Evolutionary conservation across 306 rosid genomes (phyloP).

Genomic region (Prunus padus): DNA sequence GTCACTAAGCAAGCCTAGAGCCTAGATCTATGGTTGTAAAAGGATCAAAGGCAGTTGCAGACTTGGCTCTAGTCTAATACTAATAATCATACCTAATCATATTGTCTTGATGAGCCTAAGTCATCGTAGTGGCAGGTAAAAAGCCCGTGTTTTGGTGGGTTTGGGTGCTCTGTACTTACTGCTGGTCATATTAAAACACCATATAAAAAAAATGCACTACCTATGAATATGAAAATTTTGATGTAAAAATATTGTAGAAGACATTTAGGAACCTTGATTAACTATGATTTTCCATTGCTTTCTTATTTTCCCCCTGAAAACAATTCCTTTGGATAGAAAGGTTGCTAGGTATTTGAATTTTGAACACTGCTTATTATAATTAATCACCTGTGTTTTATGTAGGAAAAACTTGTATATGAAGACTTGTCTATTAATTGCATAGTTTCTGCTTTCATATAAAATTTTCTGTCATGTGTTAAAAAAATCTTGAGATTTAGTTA

Average conservation of each 20-base stretch:
- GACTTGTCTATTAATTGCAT: background rate
- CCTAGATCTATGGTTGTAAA: too few species aligned
- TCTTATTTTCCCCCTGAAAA: background rate
- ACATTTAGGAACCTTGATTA: background rate
- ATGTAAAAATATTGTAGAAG: background rate
- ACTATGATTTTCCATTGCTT: too few species aligned
- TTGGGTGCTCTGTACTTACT: background rate
- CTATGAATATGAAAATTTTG: background rate
- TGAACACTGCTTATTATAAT: background rate
- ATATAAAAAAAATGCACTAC: background rate
- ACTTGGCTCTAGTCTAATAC: too few species aligned
- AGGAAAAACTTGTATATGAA: background rate
- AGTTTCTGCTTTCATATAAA: background rate
- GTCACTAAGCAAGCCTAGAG: background rate
- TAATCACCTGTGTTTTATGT: background rate
- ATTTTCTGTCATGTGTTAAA: too few species aligned
- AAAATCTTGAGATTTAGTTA: background rate
- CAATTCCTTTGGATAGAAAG: background rate
- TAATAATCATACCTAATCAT: too few species aligned
- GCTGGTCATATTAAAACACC: background rate
- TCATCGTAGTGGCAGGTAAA: too few species aligned
- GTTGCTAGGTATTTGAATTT: background rate
- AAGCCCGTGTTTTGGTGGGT: too few species aligned
- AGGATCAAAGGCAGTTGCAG: too few species aligned
- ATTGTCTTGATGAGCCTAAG: too few species aligned